These are phyloP conservation scores for Eragrostis curvula DNA, from an alignment of 176 grass and related monocot species.

Conservation along the genomic window DNA sequence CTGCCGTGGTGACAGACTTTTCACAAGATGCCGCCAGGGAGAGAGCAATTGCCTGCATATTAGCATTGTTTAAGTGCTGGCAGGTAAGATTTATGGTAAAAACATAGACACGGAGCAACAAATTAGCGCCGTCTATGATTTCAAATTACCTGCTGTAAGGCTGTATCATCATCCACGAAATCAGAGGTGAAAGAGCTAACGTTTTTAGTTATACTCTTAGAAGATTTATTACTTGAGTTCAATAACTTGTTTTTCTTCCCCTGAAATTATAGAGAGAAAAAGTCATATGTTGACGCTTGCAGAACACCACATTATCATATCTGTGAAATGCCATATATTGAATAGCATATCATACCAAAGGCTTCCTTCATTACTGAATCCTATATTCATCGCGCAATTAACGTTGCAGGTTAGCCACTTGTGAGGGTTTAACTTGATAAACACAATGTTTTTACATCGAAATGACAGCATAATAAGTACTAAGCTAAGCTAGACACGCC, in stretches of 20 bases:
- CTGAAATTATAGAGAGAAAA: slow-evolving; percentile 32
- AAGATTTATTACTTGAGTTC: slow-evolving; percentile 50
- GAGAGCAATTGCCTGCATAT: slow-evolving; percentile 84
- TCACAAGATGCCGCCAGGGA: slow-evolving; percentile 56
- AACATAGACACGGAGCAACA: neutral
- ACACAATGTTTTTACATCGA: neutral
- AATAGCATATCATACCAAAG: neutral
- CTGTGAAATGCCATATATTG: neutral
- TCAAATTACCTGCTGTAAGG: slow-evolving; percentile 69
- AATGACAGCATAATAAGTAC: neutral
- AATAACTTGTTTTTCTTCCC: slow-evolving; percentile 54
- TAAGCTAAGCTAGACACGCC: neutral
- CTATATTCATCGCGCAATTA: neutral
- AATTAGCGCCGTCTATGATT: neutral
- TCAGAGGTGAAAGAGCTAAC: slow-evolving; percentile 29
- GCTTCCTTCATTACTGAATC: neutral
- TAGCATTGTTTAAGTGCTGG: slow-evolving; percentile 16
- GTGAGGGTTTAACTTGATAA: slow-evolving; percentile 6
- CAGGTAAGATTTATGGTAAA: neutral
- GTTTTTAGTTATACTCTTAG: slow-evolving; percentile 33
- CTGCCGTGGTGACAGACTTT: neutral
- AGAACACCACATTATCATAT: neutral
- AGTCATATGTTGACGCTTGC: neutral
- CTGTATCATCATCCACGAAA: slow-evolving; percentile 65
- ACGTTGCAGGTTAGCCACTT: neutral